phyloP scores from a whole-genome alignment of 2,329 filamentous ascomycete species.

The Venturia effusa region DNA sequence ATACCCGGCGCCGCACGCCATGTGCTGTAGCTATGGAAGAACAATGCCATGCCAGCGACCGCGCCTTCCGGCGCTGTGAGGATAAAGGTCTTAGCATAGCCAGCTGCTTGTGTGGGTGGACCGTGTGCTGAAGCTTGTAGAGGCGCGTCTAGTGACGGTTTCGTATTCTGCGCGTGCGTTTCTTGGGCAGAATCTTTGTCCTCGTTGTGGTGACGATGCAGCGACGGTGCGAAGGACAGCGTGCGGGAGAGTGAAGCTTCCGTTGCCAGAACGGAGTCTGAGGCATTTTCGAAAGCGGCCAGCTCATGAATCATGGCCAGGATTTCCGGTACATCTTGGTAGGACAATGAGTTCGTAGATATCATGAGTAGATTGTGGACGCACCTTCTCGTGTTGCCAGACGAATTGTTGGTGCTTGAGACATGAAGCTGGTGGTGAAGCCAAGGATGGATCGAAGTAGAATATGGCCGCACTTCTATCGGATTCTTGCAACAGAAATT shows the following conservation, averaged over 20 bases:
- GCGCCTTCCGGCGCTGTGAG: conserved; percentile 38
- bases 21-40: conserved; percentile 93
- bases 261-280: conserved; percentile 66
- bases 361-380: neutral
- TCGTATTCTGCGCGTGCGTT: conserved; percentile 19
- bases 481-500: neutral
- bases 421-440: conserved; percentile 15
- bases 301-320: conserved; percentile 73
- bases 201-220: conserved; percentile 3
- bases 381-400: conserved; percentile 44
- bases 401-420: conserved; percentile 33
- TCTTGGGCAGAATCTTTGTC: conserved; percentile 21
- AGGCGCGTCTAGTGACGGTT: conserved; percentile 5
- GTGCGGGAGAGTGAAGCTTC: conserved; percentile 60
- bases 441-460: neutral
- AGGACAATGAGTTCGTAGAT: neutral
- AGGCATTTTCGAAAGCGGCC: conserved; percentile 75
- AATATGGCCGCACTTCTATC: too few relatives aligned
- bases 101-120: conserved; percentile 33
- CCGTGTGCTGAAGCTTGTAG: neutral
- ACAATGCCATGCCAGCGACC: conserved; percentile 71
- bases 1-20: conserved; percentile 81
- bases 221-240: conserved; percentile 58
- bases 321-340: conserved; percentile 70
- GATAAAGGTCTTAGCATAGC: conserved; percentile 66